Conservation (phyloP, 2,329 filamentous ascomycete genomes). For the Colletotrichum sp. region DNA sequence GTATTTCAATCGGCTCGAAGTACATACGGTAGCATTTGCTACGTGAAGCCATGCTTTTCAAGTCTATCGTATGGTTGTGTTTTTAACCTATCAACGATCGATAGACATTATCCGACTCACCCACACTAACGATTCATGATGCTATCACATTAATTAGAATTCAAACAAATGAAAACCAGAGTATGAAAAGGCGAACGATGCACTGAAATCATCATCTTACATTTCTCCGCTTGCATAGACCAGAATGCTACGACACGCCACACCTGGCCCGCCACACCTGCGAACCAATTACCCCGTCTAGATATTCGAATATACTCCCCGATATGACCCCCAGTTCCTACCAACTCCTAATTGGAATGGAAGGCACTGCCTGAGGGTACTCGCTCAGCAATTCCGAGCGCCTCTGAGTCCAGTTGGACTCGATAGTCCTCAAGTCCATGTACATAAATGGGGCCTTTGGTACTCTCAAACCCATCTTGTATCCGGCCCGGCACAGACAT, state of each 20-base stretch:
- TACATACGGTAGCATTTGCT: neutral
- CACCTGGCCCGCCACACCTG: no score
- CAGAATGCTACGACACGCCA: no score
- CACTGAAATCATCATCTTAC: neutral
- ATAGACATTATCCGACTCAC: neutral
- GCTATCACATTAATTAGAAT: accelerated
- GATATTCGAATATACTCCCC: neutral
- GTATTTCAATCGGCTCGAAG: neutral
- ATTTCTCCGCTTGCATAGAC: neutral
- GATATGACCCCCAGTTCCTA: neutral
- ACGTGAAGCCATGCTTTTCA: neutral
- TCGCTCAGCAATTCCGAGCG: neutral
- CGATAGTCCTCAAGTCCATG: neutral
- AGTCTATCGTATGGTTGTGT: neutral
- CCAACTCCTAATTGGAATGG: neutral
- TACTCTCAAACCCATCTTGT: neutral
- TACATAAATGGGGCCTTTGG: neutral
- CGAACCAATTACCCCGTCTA: neutral
- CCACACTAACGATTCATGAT: neutral
- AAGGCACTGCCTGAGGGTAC: neutral
- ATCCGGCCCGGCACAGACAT: neutral
- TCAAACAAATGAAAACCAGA: accelerated
- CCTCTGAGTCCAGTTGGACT: neutral
- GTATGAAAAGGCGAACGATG: accelerated
- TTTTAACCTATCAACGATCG: accelerated